Percentiles rank a stretch among this genome's conserved stretches.
phyloP scores from a whole-genome alignment of 768 basidiomycete species.

The Hemileccinum impolitum region DNA sequence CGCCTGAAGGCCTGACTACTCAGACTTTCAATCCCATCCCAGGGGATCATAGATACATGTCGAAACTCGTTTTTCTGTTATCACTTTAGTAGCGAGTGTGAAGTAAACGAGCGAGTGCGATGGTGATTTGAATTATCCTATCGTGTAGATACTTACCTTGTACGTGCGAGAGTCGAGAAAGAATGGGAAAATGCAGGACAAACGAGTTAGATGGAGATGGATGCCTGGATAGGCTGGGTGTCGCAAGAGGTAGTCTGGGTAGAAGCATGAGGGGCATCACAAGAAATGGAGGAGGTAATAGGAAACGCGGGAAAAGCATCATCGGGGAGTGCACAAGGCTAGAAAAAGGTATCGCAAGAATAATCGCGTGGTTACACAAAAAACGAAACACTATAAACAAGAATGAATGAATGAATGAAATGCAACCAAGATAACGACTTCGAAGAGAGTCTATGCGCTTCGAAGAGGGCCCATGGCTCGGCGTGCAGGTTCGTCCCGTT shows the following conservation, averaged over 20 bases:
- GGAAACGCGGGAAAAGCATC: slow-evolving; percentile 4
- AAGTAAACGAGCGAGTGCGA: slow-evolving; percentile 8
- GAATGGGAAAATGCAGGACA: slow-evolving; percentile 3
- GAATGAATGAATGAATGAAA: slow-evolving; percentile 7
- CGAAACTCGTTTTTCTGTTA: too few relatives aligned
- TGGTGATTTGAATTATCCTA: slow-evolving; percentile 1
- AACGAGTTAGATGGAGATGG: slow-evolving; percentile 4
- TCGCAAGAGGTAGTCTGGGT: slow-evolving; percentile 3
- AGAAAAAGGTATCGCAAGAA: slow-evolving; percentile 14
- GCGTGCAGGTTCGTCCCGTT: slow-evolving; percentile 29
- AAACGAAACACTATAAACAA: slow-evolving; percentile 1
- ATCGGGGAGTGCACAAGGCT: slow-evolving; percentile 6
- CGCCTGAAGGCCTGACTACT: too few relatives aligned
- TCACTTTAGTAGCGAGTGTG: not conserved
- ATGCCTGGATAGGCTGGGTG: slow-evolving; percentile 4
- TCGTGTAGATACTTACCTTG: slow-evolving; percentile 2
- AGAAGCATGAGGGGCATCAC: slow-evolving; percentile 4
- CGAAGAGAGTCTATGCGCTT: slow-evolving; percentile 8
- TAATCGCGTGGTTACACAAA: not conserved
- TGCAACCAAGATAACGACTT: not conserved
- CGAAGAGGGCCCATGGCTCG: slow-evolving; percentile 30
- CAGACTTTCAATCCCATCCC: too few relatives aligned
- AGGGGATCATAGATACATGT: too few relatives aligned
- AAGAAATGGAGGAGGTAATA: not conserved
- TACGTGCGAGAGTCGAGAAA: too few relatives aligned